Percentiles rank a stretch among this genome's conserved stretches.
phyloP scores from a whole-genome alignment of 2,329 filamentous ascomycete species.

The Metarhizium rileyi region DNA sequence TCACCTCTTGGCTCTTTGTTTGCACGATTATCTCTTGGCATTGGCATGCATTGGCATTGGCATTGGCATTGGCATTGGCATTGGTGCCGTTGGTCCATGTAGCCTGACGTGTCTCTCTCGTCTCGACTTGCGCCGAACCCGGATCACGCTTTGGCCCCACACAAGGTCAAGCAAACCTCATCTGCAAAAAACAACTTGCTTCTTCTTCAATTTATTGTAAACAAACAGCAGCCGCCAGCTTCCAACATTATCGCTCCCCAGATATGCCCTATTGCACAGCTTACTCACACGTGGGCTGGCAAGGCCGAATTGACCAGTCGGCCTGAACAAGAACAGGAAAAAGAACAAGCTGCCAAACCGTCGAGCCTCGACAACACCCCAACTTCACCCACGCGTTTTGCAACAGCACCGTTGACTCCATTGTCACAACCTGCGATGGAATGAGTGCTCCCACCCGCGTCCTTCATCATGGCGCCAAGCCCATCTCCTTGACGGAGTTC shows the following conservation, averaged over 20 bases:
- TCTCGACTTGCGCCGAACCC: too few species aligned
- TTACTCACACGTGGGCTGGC: background rate
- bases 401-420: background rate
- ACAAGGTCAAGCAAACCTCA: too few species aligned
- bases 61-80: too few species aligned
- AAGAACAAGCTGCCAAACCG: background rate
- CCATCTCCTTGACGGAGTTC: slow-evolving; percentile 28
- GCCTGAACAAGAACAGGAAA: background rate
- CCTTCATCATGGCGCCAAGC: slow-evolving; percentile 28
- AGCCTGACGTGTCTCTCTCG: too few species aligned
- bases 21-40: too few species aligned
- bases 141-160: too few species aligned
- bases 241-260: background rate
- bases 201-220: background rate
- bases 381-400: background rate
- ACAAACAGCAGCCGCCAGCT: background rate
- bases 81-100: too few species aligned
- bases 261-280: background rate
- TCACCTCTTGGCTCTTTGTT: too few species aligned
- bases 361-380: background rate
- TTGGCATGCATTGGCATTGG: too few species aligned
- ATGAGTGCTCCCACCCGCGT: slow-evolving; percentile 24
- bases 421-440: slow-evolving; percentile 16
- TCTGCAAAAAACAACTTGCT: background rate
- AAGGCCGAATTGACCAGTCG: background rate